phyloP scores from a whole-genome alignment of 2,329 filamentous ascomycete genomes.

The Xylariomycetidae sp. region DNA sequence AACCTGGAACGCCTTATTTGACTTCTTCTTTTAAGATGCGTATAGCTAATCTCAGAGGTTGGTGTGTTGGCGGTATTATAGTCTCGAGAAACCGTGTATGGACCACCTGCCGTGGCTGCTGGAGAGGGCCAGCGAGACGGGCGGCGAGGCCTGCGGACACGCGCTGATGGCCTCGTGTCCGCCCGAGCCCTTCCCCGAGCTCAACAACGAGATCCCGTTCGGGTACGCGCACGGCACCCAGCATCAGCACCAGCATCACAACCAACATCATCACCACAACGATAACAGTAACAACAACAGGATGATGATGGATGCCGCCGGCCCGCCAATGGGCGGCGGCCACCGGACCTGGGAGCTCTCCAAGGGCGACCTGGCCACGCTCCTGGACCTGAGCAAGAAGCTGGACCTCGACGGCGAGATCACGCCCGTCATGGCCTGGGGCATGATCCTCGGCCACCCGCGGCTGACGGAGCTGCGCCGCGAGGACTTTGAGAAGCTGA shows the following conservation, averaged over 20 bases:
- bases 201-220: conserved; percentile 49
- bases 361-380: conserved; percentile 70
- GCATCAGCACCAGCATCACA: too few relatives aligned
- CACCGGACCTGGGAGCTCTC: conserved; percentile 77
- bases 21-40: conserved; percentile 13
- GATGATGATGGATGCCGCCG: conserved; percentile 7
- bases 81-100: conserved; percentile 89
- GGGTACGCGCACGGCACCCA: conserved; percentile 34
- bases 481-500: conserved; percentile 67
- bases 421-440: conserved; percentile 94
- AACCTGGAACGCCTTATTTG: not conserved
- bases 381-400: conserved; percentile 78
- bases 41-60: conserved; percentile 40
- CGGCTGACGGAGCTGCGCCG: conserved; percentile 60
- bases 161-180: conserved; percentile 91
- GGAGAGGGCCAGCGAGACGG: conserved; percentile 52
- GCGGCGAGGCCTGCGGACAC: conserved; percentile 75
- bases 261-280: too few relatives aligned
- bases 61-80: conserved; percentile 50
- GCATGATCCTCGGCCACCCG: conserved; percentile 70
- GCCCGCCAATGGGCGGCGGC: conserved; percentile 29
- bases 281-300: too few relatives aligned
- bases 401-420: conserved; percentile 85
- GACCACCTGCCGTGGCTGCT: conserved; percentile 80
- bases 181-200: conserved; percentile 55